These are phyloP conservation scores for Podospora tetraspora DNA, from an alignment of 495 filamentous ascomycete genomes.

Conservation along the genomic window DNA sequence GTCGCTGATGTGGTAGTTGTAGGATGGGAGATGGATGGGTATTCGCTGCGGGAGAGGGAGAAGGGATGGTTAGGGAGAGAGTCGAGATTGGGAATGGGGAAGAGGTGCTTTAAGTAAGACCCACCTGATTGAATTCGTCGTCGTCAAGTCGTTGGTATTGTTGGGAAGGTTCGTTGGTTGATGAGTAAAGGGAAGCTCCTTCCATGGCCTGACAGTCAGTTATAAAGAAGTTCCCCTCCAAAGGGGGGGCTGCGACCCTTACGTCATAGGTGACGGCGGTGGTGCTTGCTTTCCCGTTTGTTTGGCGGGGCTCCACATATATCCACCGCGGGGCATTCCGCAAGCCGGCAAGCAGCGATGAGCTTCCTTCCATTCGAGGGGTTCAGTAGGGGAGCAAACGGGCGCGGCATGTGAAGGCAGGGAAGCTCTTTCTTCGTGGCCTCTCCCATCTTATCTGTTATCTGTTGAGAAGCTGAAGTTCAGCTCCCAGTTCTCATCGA, in stretches of 20 bases:
- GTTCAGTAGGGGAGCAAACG: neutral
- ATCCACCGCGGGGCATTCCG: conserved; percentile 8
- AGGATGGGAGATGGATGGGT: neutral
- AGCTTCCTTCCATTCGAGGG: neutral
- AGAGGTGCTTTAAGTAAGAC: neutral
- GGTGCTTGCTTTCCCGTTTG: conserved; percentile 11
- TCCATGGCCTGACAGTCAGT: conserved; percentile 2
- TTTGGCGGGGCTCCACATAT: neutral
- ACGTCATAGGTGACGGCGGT: conserved; percentile 29
- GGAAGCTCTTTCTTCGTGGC: too few relatives aligned
- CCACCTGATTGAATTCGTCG: neutral
- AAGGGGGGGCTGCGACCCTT: neutral
- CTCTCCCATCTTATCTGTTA: neutral
- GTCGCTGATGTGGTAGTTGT: neutral
- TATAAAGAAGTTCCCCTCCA: neutral
- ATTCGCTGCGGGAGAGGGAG: neutral
- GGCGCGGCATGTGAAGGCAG: neutral
- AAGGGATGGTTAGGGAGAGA: neutral
- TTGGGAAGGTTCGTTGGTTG: neutral
- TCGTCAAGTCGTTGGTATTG: neutral
- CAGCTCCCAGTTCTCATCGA: neutral
- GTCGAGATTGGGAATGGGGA: neutral
- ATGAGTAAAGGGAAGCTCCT: conserved; percentile 3
- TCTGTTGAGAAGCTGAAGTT: neutral
- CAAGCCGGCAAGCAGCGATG: conserved; percentile 3